These are phyloP conservation scores for Nakataea oryzae DNA, from an alignment of 2,329 filamentous ascomycete species.

Conservation along the genomic window DNA sequence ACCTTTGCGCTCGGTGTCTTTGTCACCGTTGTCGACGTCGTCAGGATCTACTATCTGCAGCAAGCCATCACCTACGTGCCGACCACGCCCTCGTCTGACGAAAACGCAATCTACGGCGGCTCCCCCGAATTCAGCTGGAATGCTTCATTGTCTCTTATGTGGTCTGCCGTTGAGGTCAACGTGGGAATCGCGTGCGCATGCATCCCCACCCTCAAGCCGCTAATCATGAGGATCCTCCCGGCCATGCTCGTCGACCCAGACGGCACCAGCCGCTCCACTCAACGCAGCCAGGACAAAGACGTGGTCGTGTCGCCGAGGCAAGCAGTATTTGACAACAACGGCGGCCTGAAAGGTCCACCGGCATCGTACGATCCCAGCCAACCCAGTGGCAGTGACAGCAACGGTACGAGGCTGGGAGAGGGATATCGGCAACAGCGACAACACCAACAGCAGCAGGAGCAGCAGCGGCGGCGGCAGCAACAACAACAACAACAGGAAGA, in stretches of 20 bases:
- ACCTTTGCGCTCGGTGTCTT: constrained; percentile 85
- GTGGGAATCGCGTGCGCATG: constrained; percentile 84
- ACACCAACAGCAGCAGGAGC: background rate
- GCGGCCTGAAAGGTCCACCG: constrained; percentile 1
- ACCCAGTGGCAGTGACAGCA: background rate
- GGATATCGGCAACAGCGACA: no score
- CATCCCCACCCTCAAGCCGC: constrained; percentile 82
- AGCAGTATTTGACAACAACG: background rate
- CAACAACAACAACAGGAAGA: background rate
- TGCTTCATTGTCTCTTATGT: constrained; percentile 79
- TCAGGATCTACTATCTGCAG: constrained; percentile 84
- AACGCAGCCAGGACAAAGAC: constrained; percentile 6
- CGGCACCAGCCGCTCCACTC: constrained; percentile 14
- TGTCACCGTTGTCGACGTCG: constrained; percentile 76
- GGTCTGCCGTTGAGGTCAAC: constrained; percentile 87
- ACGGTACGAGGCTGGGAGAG: background rate
- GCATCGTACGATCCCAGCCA: background rate
- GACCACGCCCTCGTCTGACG: constrained; percentile 22
- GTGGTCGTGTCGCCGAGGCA: constrained; percentile 10
- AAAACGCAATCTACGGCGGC: constrained; percentile 36
- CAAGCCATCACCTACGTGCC: constrained; percentile 45
- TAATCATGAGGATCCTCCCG: constrained; percentile 58
- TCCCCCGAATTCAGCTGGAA: constrained; percentile 56
- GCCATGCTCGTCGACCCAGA: constrained; percentile 43
- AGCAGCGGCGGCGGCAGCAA: no score